Percentiles rank a stretch among this genome's conserved stretches.
These are phyloP conservation scores for Fusarium odoratissimum DNA, from an alignment of 2,329 filamentous ascomycete species.

Conservation along the genomic window DNA sequence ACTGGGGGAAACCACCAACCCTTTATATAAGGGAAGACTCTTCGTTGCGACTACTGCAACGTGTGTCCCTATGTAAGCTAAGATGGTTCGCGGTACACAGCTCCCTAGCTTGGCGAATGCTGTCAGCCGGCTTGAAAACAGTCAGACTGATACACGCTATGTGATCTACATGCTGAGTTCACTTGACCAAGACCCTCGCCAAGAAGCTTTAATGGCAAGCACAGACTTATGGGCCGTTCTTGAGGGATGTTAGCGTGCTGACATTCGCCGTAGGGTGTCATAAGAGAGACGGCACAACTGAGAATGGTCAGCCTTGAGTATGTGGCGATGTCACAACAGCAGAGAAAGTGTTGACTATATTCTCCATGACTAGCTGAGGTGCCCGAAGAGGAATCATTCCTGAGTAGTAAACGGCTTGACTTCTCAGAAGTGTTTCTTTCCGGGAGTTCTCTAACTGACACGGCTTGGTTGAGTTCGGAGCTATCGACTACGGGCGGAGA, in stretches of 20 bases:
- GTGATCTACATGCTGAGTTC: too few species aligned
- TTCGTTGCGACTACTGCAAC: accelerated
- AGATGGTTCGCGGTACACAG: accelerated
- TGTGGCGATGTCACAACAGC: not conserved
- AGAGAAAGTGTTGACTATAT: accelerated
- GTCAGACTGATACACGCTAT: not conserved
- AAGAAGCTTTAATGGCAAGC: not conserved
- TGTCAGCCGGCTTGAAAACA: accelerated
- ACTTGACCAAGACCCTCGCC: accelerated
- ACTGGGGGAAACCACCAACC: accelerated
- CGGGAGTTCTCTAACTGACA: not conserved
- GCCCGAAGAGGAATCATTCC: accelerated
- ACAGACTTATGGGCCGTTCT: accelerated
- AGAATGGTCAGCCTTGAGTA: accelerated
- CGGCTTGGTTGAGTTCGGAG: accelerated
- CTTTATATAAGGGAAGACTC: not conserved
- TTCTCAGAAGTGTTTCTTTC: not conserved
- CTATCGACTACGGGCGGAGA: not conserved
- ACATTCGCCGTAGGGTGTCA: accelerated
- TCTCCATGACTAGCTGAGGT: accelerated
- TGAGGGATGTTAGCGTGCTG: accelerated
- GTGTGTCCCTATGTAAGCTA: accelerated
- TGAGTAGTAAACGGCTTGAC: not conserved
- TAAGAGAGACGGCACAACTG: not conserved
- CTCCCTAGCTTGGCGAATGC: not conserved